Percentiles rank a stretch among this genome's conserved stretches.
Conservation (phyloP, 257 asterid species). For the Solanum gracilifrons region DNA sequence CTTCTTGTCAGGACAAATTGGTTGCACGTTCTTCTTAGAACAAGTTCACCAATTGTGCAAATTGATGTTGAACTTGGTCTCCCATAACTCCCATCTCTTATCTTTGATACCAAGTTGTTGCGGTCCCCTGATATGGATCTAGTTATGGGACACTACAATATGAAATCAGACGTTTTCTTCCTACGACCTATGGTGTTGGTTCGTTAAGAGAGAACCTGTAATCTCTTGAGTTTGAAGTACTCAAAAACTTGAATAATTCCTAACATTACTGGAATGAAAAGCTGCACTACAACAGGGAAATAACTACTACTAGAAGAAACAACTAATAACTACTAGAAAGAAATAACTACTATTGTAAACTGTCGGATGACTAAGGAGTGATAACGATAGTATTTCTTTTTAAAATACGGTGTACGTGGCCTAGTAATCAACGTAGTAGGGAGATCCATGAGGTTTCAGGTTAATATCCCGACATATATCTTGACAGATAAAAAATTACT, state of each 20-base stretch:
- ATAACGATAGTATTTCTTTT: neutral
- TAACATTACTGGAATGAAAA: neutral
- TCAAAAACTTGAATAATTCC: too few relatives aligned
- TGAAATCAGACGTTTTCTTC: neutral
- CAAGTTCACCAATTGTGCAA: neutral
- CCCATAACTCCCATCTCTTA: neutral
- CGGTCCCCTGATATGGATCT: neutral
- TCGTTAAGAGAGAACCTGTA: neutral
- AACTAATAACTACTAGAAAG: too few relatives aligned
- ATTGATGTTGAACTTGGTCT: too few relatives aligned
- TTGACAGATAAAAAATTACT: neutral
- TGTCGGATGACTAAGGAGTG: neutral
- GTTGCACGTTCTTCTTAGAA: neutral
- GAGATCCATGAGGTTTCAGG: neutral
- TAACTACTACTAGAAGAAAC: neutral
- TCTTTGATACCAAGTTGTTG: neutral
- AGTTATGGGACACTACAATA: neutral
- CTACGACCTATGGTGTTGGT: neutral
- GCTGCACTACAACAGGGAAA: neutral
- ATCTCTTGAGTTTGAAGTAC: neutral
- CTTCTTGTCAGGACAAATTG: neutral
- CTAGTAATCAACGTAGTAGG: neutral
- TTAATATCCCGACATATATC: neutral
- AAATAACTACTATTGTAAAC: neutral
- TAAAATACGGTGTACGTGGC: neutral